Evolutionary conservation across 495 filamentous ascomycete species (phyloP), one percentile per base, ranked within the genome.

Genomic region (Aspergillus saccharolyticus): DNA sequence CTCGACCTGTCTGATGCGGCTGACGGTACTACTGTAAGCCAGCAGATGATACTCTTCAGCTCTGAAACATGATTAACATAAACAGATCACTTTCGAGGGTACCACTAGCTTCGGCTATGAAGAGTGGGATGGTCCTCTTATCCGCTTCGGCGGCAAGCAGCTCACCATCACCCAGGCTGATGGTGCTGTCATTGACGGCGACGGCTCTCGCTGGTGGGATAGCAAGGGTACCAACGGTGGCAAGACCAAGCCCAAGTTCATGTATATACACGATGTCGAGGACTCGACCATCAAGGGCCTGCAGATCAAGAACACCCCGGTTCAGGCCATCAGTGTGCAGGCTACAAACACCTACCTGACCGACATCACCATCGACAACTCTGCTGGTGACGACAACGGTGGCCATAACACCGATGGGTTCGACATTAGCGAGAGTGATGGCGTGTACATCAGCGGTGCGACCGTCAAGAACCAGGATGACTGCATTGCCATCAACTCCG

Each of bases 401-500:
- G 84, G 78, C 28, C 80, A 85, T 59, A 89, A 88, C 71, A 87
- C 85, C 9, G 85, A 88, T 63, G 85, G 74, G 14, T 88, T 87
- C 63, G 85, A 87, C 58, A 71, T 88, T 58, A 77, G 82, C 48
- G 67, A 68, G 14, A 74, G 66, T 7, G 75, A 68, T 42, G 71
- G 74, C 16, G 70, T 85, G 17, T 79, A 74, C 42, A 85, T 87
- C 62, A 69, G 67, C 19, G 74, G 75, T n/a, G 79, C 81, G 7
- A 80, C 66, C 28, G 72, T 85, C 17, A 73, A 79, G 57, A 86
- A 80, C 65, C 84, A 86, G 70, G 83, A 86, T 54, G 83, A 86
- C 66, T 88, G 84, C 60, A 63, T 88, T 12, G 84, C 83, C 17
- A 67, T 87, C 63, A 86, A 84, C 70, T 84, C 79, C 1, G 84